These are phyloP conservation scores for Colletotrichum agaves DNA, from an alignment of 2,329 filamentous ascomycete genomes.

Conservation along the genomic window DNA sequence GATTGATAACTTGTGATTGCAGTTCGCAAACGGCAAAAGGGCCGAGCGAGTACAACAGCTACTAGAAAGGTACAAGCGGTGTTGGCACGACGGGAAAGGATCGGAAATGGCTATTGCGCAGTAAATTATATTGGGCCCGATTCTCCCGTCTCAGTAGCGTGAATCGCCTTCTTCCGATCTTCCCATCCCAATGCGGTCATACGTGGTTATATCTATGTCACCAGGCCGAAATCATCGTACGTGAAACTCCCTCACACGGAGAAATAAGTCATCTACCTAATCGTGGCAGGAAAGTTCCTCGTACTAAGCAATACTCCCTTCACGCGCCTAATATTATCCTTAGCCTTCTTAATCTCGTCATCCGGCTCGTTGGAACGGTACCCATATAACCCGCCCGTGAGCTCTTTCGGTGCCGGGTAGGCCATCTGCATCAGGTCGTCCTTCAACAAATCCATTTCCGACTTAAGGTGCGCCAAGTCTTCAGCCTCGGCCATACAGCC, in stretches of 20 bases:
- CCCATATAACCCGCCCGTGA: slow-evolving; percentile 53
- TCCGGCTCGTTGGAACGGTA: slow-evolving; percentile 62
- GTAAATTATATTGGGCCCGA: too few species aligned
- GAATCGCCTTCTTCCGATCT: too few species aligned
- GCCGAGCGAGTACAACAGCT: too few species aligned
- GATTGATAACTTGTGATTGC: too few species aligned
- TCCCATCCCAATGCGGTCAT: too few species aligned
- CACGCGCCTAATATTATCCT: slow-evolving; percentile 79
- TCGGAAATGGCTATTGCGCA: too few species aligned
- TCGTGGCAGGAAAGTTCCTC: slow-evolving; percentile 73
- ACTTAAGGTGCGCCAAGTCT: slow-evolving; percentile 62
- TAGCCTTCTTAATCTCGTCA: slow-evolving; percentile 78
- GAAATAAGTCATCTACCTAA: slow-evolving; percentile 39
- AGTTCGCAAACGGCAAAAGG: too few species aligned
- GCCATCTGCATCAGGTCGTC: slow-evolving; percentile 73
- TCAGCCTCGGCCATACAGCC: slow-evolving; percentile 57
- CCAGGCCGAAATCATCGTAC: background rate
- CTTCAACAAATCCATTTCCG: slow-evolving; percentile 66
- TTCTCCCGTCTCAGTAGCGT: too few species aligned
- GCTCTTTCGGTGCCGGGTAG: slow-evolving; percentile 56
- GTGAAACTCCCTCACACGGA: too few species aligned
- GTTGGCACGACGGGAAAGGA: too few species aligned
- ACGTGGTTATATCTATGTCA: too few species aligned
- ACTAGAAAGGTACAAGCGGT: too few species aligned
- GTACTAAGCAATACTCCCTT: slow-evolving; percentile 83